Evolutionary conservation across 352 stramenopile genomes (phyloP).

Genomic region (Globisporangium paddicum): DNA sequence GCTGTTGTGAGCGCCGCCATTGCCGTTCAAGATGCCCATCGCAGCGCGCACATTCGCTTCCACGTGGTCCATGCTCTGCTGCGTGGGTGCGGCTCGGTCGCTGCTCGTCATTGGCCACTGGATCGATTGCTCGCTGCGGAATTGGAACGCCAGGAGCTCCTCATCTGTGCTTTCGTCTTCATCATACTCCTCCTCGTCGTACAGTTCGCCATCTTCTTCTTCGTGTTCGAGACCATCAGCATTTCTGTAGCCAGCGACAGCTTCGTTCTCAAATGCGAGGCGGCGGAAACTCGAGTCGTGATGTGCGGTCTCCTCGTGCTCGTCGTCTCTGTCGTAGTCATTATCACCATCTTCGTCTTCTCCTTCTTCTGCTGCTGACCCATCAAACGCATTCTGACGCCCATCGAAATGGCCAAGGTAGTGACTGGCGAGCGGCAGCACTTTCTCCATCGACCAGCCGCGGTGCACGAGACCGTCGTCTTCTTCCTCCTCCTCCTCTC

Average conservation of each 20-base stretch:
- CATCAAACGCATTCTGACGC: background rate
- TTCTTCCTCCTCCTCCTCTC: background rate
- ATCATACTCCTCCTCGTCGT: background rate
- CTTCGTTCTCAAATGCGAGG: background rate
- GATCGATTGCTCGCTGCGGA: conserved; percentile 2
- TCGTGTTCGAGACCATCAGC: background rate
- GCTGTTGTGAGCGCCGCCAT: conserved; percentile 2
- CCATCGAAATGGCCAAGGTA: too few relatives aligned
- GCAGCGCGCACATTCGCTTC: conserved; percentile 47
- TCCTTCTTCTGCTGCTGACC: background rate
- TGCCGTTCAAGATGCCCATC: conserved; percentile 43
- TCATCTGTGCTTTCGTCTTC: conserved; percentile 3
- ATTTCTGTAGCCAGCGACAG: background rate
- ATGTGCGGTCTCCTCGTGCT: background rate
- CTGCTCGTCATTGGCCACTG: background rate
- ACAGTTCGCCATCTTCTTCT: background rate
- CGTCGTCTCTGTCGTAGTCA: background rate
- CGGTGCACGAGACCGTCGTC: conserved; percentile 8
- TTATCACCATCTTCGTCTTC: background rate
- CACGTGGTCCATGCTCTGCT: conserved; percentile 29
- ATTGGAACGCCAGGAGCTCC: conserved; percentile 8
- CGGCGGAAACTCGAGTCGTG: background rate
- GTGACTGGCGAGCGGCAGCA: background rate
- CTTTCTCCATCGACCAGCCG: conserved; percentile 8
- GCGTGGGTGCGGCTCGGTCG: conserved; percentile 2